These are phyloP conservation scores for Heritiera littoralis DNA, from an alignment of 345 rosid genomes.

Conservation along the genomic window DNA sequence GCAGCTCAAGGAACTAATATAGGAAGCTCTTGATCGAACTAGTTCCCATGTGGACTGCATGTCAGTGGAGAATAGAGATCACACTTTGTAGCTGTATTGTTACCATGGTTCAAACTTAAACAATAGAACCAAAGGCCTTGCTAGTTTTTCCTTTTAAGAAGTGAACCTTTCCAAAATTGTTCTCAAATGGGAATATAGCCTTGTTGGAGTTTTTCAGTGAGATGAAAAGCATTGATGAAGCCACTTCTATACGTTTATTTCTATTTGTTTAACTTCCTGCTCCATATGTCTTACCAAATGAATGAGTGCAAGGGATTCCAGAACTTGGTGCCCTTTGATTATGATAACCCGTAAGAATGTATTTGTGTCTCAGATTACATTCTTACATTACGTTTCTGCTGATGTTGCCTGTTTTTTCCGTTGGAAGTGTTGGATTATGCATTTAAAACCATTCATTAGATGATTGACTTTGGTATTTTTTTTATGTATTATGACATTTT, in stretches of 20 bases:
- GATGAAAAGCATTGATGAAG: neutral
- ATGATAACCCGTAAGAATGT: too few relatives aligned
- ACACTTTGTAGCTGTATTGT: neutral
- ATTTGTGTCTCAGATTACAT: neutral
- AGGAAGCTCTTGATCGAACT: neutral
- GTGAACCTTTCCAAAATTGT: neutral
- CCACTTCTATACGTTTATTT: neutral
- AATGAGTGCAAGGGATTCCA: too few relatives aligned
- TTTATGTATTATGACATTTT: too few relatives aligned
- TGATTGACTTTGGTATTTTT: too few relatives aligned
- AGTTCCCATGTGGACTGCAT: neutral
- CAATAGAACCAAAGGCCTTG: neutral
- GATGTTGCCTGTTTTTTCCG: neutral
- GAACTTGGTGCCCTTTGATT: too few relatives aligned
- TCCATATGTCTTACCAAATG: neutral
- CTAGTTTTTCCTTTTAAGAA: neutral
- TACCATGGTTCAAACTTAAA: neutral
- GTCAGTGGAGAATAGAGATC: neutral
- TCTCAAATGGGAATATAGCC: neutral
- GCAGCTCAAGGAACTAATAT: neutral
- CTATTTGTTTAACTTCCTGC: too few relatives aligned
- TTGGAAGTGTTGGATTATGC: too few relatives aligned
- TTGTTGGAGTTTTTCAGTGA: neutral
- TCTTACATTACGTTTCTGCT: neutral
- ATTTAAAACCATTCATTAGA: too few relatives aligned